Base-by-base conservation (phyloP, 495 filamentous ascomycete species). In the Xylona heveae region DNA sequence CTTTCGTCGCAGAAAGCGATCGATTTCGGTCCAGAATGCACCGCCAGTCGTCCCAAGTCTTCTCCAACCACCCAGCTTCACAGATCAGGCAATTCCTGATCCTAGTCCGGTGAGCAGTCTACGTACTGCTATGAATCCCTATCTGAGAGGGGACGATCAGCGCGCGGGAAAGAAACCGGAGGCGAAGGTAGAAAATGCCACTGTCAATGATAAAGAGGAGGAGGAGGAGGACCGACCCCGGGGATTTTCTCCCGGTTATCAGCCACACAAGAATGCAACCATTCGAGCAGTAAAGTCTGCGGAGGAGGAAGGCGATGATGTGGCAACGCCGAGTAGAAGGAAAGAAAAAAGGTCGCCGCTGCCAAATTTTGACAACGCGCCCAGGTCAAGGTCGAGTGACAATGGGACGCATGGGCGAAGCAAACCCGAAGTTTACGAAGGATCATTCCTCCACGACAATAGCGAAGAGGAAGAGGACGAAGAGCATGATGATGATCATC, bases 1-100 rank as follows among this genome's bases (percentile, higher is more conserved):
- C 59, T 94, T 97, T 53, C 64, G 88, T 42, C 64, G 85, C 40
- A 66, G 88, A 40, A 97, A 97, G 64, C 81, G 78, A 54, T 92
- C 83, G 2, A 49, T 74, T 33, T 70, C 54, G 34, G 40, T 46
- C 20, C 42, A 37, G 34, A 52, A 50, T 16, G 50, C 48, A 27
- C 44, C 58, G 31, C 35, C 49, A n/a, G 19, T 15, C 9, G 42
- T 39, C 17, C 40, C 46, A 8, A 43, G 42, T 27, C 33, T 36
- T 13, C 19, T 43, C 29, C 42, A 38, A 38, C 24, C 26, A 36
- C 19, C 29, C 56, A 60, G 19, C 24, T 14, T 28, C 8, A 26
- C 19, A 17, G 13, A 39, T 35, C 13, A 47, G 40, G 44, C 58
- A 46, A 24, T 38, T 28, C 46, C 58, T 13, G 46, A 64, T 35